Percentiles rank a stretch among this genome's conserved stretches.
These are phyloP conservation scores for Pleurozium schreberi DNA, from an alignment of 225 moss, liverwort and hornwort genomes.

Conservation along the genomic window DNA sequence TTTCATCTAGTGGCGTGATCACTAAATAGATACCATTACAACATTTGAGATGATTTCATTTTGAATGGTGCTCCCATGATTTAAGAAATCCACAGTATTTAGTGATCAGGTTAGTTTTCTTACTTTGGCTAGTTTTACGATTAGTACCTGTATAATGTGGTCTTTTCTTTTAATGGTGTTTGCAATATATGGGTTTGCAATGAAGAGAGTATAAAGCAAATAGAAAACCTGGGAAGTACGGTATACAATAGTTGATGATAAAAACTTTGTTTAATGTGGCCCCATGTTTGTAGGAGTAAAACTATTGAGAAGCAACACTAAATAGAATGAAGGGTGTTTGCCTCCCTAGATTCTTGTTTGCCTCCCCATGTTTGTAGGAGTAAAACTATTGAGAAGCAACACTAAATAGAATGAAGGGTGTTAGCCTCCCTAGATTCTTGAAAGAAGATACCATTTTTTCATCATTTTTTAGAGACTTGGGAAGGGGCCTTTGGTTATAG, in stretches of 20 bases:
- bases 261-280: background rate
- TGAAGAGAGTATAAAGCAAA: too few relatives aligned
- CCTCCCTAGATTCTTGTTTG: too few relatives aligned
- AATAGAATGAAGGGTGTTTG: background rate
- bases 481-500: background rate
- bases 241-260: background rate
- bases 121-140: too few relatives aligned
- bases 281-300: background rate
- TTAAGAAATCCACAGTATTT: too few relatives aligned
- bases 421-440: background rate
- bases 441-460: background rate
- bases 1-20: too few relatives aligned
- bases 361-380: background rate
- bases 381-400: background rate
- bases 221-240: rapidly evolving
- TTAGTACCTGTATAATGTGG: too few relatives aligned
- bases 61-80: too few relatives aligned
- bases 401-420: background rate
- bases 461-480: rapidly evolving
- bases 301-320: background rate
- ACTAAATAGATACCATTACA: too few relatives aligned
- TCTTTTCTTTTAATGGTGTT: too few relatives aligned
- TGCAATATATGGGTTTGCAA: too few relatives aligned
- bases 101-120: too few relatives aligned
- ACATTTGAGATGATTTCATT: too few relatives aligned